phyloP scores from a whole-genome alignment of 129 eudicot genomes.

The Tagetes patula region DNA sequence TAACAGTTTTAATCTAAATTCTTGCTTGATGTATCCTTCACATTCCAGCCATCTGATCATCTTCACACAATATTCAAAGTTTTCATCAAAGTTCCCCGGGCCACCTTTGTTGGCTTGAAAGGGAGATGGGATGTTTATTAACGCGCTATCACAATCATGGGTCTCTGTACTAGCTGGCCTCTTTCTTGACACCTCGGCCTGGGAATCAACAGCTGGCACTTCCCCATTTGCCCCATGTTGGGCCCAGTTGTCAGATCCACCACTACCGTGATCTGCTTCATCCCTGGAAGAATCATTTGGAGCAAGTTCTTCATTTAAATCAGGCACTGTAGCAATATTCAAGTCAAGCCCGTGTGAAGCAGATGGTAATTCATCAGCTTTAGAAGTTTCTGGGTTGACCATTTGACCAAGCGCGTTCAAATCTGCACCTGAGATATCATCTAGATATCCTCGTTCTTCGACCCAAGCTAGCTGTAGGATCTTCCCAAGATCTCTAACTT shows the following conservation, averaged over 20 bases:
- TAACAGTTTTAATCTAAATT: slow-evolving; percentile 67
- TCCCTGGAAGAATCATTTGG: slow-evolving; percentile 59
- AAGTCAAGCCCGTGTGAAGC: slow-evolving; percentile 65
- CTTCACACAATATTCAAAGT: slow-evolving; percentile 73
- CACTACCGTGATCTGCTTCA: slow-evolving; percentile 63
- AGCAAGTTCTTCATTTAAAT: slow-evolving; percentile 63
- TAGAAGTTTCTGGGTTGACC: slow-evolving; percentile 32
- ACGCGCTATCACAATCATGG: slow-evolving; percentile 64
- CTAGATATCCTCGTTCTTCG: slow-evolving; percentile 49
- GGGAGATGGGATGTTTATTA: slow-evolving; percentile 57
- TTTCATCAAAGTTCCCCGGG: slow-evolving; percentile 51
- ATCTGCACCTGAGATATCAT: slow-evolving; percentile 48
- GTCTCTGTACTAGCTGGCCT: slow-evolving; percentile 55
- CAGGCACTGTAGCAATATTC: slow-evolving; percentile 73
- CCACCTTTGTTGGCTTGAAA: slow-evolving; percentile 23
- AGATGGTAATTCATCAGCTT: slow-evolving; percentile 40
- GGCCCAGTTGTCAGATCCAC: slow-evolving; percentile 62
- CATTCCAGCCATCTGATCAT: slow-evolving; percentile 71
- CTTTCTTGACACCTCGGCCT: slow-evolving; percentile 36
- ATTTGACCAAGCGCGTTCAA: slow-evolving; percentile 10
- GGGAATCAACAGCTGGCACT: slow-evolving; percentile 59
- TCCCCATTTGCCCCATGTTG: slow-evolving; percentile 40
- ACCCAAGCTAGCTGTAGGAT: slow-evolving; percentile 57
- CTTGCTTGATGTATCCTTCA: slow-evolving; percentile 59
- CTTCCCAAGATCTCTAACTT: slow-evolving; percentile 73